Evolutionary conservation across 208 protist species (phyloP).

Genomic region (Strigomonas galati): DNA sequence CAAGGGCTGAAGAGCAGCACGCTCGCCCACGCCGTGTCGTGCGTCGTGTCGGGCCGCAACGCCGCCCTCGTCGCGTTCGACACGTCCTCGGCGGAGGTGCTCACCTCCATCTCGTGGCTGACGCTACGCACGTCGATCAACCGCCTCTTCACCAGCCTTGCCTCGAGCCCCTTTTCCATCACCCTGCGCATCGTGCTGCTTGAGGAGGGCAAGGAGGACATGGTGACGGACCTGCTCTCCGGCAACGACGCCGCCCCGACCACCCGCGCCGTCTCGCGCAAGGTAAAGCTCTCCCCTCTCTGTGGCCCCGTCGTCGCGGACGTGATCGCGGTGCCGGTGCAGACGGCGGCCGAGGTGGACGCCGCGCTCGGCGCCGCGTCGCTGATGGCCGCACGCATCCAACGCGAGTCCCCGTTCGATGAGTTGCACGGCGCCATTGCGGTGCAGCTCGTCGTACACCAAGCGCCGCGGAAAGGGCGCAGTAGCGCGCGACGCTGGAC

Average conservation of each 20-base stretch:
- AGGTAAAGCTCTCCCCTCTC: slow-evolving; percentile 35
- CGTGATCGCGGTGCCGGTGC: slow-evolving; percentile 19
- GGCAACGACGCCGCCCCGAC: slow-evolving; percentile 7
- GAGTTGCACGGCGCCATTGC: slow-evolving; percentile 23
- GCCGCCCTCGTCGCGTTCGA: slow-evolving; percentile 32
- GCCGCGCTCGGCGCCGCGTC: slow-evolving; percentile 15
- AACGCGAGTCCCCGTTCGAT: background rate
- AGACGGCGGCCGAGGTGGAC: slow-evolving; percentile 28
- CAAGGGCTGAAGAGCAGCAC: slow-evolving; percentile 24
- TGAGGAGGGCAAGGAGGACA: slow-evolving; percentile 7
- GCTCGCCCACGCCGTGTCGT: slow-evolving; percentile 25
- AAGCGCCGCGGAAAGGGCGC: slow-evolving; percentile 7
- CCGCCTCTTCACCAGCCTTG: slow-evolving; percentile 23
- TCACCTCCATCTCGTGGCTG: slow-evolving; percentile 32
- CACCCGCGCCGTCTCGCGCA: slow-evolving; percentile 11
- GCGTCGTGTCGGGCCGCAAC: slow-evolving; percentile 25
- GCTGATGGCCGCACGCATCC: slow-evolving; percentile 3
- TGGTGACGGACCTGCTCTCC: slow-evolving; percentile 27
- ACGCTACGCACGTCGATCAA: slow-evolving; percentile 29
- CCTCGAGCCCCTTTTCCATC: slow-evolving; percentile 14
- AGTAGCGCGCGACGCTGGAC: background rate
- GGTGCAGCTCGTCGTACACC: slow-evolving; percentile 36
- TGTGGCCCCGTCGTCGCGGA: slow-evolving; percentile 29
- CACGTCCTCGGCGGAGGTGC: slow-evolving; percentile 26
- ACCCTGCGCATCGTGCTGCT: slow-evolving; percentile 28